Evolutionary conservation across 2,329 filamentous ascomycete genomes (phyloP).

Genomic region (Arthrobotrys musiformis): DNA sequence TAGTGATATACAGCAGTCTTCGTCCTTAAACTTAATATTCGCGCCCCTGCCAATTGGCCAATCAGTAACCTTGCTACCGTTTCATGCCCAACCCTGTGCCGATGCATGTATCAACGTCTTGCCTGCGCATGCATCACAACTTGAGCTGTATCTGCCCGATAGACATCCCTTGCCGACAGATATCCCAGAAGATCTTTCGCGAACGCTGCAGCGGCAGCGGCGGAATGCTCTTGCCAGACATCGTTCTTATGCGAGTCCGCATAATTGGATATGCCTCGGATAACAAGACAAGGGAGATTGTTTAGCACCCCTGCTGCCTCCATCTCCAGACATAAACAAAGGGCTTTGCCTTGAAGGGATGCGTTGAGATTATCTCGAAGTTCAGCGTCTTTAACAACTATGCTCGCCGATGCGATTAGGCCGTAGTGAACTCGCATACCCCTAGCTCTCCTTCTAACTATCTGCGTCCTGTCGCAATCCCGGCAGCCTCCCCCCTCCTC

Average conservation of each 20-base stretch:
- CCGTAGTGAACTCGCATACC: conserved; percentile 32
- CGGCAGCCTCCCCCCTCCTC: conserved; percentile 13
- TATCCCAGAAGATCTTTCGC: conserved; percentile 19
- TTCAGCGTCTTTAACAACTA: conserved; percentile 15
- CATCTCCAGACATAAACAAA: conserved; percentile 22
- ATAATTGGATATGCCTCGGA: conserved; percentile 31
- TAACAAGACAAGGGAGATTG: conserved; percentile 19
- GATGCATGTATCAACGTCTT: too few relatives aligned
- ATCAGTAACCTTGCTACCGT: too few relatives aligned
- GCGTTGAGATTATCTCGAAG: conserved; percentile 14
- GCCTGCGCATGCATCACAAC: neutral
- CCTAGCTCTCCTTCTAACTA: conserved; percentile 8
- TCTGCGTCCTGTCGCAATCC: conserved; percentile 8
- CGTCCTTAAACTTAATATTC: too few relatives aligned
- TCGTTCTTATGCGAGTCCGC: conserved; percentile 28
- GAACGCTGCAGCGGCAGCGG: conserved; percentile 16
- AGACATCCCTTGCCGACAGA: neutral
- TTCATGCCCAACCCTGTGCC: too few relatives aligned
- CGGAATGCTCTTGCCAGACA: conserved; percentile 14
- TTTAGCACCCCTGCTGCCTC: conserved; percentile 21
- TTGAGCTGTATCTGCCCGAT: neutral
- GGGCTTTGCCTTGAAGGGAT: neutral
- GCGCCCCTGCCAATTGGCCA: too few relatives aligned
- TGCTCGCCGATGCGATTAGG: conserved; percentile 15
- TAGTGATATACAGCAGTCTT: too few relatives aligned